These are phyloP conservation scores for Trypanosoma brucei DNA, from an alignment of 208 protist species.

Conservation along the genomic window DNA sequence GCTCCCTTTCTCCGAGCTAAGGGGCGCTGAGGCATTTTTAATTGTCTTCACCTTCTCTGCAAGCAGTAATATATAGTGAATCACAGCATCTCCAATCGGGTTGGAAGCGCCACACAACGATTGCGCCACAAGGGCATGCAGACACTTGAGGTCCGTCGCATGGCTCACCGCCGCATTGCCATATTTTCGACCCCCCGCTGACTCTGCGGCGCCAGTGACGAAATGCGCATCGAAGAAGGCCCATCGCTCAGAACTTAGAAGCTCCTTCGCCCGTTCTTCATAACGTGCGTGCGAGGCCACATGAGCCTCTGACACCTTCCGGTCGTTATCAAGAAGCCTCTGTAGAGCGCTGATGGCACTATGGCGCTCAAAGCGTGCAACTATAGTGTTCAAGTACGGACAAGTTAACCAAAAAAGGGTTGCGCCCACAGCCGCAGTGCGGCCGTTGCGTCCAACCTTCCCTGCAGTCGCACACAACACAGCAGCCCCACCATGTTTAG, in stretches of 20 bases:
- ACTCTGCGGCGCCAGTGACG: slow-evolving; percentile 10
- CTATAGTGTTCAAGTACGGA: slow-evolving; percentile 68
- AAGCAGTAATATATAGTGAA: slow-evolving; percentile 57
- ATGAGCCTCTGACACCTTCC: slow-evolving; percentile 24
- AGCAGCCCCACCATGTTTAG: slow-evolving; percentile 37
- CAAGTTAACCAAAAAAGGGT: slow-evolving; percentile 87
- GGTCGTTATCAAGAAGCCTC: slow-evolving; percentile 24
- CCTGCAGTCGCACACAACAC: slow-evolving; percentile 77
- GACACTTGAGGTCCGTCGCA: slow-evolving; percentile 74
- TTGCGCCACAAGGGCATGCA: slow-evolving; percentile 83
- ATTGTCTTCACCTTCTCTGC: slow-evolving; percentile 8
- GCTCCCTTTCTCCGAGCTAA: background rate
- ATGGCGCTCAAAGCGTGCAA: slow-evolving; percentile 67
- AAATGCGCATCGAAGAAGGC: slow-evolving; percentile 72
- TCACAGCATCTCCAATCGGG: slow-evolving; percentile 45
- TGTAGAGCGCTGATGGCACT: slow-evolving; percentile 39
- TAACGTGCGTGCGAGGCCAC: slow-evolving; percentile 58
- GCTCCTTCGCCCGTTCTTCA: slow-evolving; percentile 27
- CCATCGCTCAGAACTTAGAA: slow-evolving; percentile 49
- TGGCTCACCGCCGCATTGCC: slow-evolving; percentile 81
- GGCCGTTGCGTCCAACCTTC: slow-evolving; percentile 66
- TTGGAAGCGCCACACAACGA: slow-evolving; percentile 59
- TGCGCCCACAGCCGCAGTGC: slow-evolving; percentile 62
- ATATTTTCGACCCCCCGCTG: slow-evolving; percentile 35
- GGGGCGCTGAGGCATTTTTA: background rate